Percentiles rank a stretch among this genome's conserved stretches.
Evolutionary conservation across 176 grass and related monocot species (phyloP).

Genomic region (Zea mays): DNA sequence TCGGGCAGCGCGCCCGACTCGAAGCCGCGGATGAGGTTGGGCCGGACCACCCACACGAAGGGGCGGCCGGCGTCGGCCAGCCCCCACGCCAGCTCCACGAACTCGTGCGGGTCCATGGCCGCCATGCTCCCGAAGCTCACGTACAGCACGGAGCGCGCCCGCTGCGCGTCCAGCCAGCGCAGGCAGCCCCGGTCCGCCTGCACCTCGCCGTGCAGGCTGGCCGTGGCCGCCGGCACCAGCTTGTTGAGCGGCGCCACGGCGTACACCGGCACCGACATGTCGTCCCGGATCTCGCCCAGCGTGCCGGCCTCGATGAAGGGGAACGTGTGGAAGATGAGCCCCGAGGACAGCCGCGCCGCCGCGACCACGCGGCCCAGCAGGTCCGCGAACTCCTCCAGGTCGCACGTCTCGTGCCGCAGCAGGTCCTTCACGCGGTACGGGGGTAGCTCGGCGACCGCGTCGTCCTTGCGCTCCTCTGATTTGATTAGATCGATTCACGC

Average conservation of each 20-base stretch:
- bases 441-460: slow-evolving; percentile 20
- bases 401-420: neutral
- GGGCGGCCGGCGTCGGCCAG: neutral
- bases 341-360: neutral
- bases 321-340: slow-evolving; percentile 33
- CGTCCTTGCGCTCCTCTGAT: too few species aligned
- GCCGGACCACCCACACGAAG: slow-evolving; percentile 43
- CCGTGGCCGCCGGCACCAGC: neutral
- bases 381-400: neutral
- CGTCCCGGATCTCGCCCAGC: neutral
- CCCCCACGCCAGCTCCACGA: slow-evolving; percentile 16
- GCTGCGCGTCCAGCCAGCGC: slow-evolving; percentile 31
- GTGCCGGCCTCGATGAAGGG: neutral
- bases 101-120: neutral
- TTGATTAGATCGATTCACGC: too few species aligned
- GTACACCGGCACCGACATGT: neutral
- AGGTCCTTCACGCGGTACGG: slow-evolving; percentile 39
- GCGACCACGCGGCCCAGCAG: neutral
- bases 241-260: slow-evolving; percentile 38
- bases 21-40: neutral
- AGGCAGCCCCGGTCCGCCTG: slow-evolving; percentile 28
- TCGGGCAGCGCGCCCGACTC: neutral
- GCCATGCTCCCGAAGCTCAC: slow-evolving; percentile 51
- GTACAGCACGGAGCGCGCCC: neutral
- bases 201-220: neutral